Percentiles rank a stretch among this genome's conserved stretches.
Conservation (phyloP, 2,329 filamentous ascomycete species). For the Diplodia mutila region DNA sequence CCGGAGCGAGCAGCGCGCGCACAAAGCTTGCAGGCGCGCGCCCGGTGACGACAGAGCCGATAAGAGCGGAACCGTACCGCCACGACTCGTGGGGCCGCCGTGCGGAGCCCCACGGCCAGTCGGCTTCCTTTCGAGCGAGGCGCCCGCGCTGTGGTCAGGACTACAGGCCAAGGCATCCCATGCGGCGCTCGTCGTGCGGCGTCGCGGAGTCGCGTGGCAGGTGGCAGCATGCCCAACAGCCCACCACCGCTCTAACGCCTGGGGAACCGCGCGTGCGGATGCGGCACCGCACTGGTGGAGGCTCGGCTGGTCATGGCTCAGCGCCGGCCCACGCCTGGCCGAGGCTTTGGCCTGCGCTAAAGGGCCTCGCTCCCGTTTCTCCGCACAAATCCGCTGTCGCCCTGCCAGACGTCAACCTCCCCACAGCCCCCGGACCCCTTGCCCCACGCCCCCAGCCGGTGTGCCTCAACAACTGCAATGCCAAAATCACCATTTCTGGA, state of each 20-base stretch:
- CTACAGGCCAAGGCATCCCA: not conserved
- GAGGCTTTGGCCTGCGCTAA: constrained; percentile 9
- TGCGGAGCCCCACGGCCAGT: constrained; percentile 26
- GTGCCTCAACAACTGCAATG: constrained; percentile 15
- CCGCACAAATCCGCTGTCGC: constrained; percentile 17
- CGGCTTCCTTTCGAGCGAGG: constrained; percentile 45
- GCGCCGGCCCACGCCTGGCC: constrained; percentile 13
- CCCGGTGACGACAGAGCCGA: constrained; percentile 7
- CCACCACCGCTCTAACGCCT: not conserved
- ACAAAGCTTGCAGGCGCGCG: not conserved
- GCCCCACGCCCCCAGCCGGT: not conserved
- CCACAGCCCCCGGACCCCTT: constrained; percentile 8
- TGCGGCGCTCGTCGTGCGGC: not conserved
- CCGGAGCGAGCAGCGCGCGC: not conserved
- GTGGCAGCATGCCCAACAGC: not conserved
- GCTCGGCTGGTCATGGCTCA: constrained; percentile 13
- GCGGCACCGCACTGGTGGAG: constrained; percentile 22
- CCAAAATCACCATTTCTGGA: not conserved
- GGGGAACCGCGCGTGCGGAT: constrained; percentile 20
- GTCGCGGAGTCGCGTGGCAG: constrained; percentile 2
- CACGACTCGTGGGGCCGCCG: constrained; percentile 18
- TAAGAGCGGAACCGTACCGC: constrained; percentile 23
- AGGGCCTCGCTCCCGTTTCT: constrained; percentile 11
- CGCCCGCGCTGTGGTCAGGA: constrained; percentile 22
- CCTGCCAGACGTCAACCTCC: constrained; percentile 1